Evolutionary conservation across 2,329 filamentous ascomycete genomes (phyloP).

Genomic region (Scorias spongiosa): DNA sequence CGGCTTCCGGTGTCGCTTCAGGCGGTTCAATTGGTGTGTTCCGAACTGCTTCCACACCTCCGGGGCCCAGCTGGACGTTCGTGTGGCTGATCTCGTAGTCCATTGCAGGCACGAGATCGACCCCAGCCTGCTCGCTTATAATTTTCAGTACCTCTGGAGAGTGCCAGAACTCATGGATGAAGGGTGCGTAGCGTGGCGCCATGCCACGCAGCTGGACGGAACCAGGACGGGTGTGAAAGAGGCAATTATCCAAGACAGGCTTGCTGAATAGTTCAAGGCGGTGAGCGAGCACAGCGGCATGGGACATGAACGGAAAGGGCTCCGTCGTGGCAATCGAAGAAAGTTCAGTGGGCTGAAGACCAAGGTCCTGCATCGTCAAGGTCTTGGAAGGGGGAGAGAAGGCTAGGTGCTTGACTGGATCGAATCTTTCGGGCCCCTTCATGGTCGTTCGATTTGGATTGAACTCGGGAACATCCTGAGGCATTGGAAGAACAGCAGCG

Average conservation of each 20-base stretch:
- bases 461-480: background rate
- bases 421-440: no score
- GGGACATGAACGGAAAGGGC: background rate
- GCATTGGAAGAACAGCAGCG: background rate
- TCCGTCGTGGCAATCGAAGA: background rate
- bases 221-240: background rate
- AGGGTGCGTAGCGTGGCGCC: slow-evolving; percentile 42
- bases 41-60: background rate
- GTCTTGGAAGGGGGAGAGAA: background rate
- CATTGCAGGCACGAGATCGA: slow-evolving; percentile 41
- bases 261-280: background rate
- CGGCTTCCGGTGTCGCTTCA: background rate
- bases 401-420: background rate
- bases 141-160: slow-evolving; percentile 38
- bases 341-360: background rate
- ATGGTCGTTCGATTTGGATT: background rate
- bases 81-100: slow-evolving; percentile 45
- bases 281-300: background rate
- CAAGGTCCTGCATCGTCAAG: background rate
- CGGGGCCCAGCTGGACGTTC: slow-evolving; percentile 37
- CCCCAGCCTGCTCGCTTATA: slow-evolving; percentile 41
- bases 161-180: slow-evolving; percentile 48
- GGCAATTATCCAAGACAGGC: background rate
- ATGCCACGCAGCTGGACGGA: background rate
- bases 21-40: background rate